These are phyloP conservation scores for Aspergillus nomiae DNA, from an alignment of 2,329 filamentous ascomycete species.

Conservation along the genomic window DNA sequence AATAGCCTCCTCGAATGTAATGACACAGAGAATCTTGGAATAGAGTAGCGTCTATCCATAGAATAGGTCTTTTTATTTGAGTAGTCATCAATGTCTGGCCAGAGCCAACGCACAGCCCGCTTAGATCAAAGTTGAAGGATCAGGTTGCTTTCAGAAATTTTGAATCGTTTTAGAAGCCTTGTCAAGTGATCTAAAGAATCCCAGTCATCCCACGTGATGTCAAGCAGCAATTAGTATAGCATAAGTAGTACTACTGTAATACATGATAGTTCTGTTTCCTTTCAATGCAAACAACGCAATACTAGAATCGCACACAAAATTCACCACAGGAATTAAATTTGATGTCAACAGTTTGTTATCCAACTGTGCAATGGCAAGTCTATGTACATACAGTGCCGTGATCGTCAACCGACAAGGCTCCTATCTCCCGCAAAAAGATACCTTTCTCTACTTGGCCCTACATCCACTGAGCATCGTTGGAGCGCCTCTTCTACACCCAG, in stretches of 20 bases:
- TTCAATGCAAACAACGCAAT: background rate
- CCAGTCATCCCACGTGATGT: background rate
- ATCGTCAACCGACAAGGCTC: background rate
- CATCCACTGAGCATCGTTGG: background rate
- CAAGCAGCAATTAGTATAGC: no score
- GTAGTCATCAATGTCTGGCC: background rate
- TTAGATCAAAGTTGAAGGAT: background rate
- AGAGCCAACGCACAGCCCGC: background rate
- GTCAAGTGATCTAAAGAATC: background rate
- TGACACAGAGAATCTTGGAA: background rate
- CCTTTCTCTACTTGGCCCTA: background rate
- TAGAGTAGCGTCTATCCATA: background rate
- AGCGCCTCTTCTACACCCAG: background rate
- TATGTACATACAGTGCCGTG: background rate
- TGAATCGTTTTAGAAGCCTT: background rate
- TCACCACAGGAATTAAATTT: background rate
- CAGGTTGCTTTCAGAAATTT: background rate
- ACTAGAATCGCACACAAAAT: background rate
- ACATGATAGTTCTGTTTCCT: no score
- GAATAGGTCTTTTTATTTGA: background rate
- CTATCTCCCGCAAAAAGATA: background rate
- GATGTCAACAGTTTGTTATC: background rate
- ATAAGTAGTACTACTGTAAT: background rate
- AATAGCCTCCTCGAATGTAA: slow-evolving; percentile 18
- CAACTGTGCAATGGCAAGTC: background rate